Evolutionary conservation across 345 rosid genomes (phyloP), one percentile per base, ranked within the genome.

Genomic region (Laguncularia racemosa): DNA sequence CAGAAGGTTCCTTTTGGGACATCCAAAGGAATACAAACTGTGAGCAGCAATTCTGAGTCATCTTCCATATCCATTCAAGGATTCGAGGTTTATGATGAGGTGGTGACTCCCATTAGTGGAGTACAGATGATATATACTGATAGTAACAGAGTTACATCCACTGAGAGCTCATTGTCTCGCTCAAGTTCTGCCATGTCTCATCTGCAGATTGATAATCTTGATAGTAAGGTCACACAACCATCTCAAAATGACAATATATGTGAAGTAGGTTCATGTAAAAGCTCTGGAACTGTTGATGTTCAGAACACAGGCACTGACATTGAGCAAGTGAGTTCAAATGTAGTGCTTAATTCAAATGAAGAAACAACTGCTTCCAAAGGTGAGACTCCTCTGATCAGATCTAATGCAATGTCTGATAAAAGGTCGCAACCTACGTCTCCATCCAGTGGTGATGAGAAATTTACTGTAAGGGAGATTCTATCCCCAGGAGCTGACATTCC

Each of bases 51-150:
- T 62, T 89, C 92, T 6, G 77, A 82, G 61, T 85, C 90, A 2
- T 84, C 96, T 71, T 77, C 90, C 2, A 55, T 89, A 65, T 89
- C 96, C 62, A 69, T 81, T 72, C 96, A 85, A 66, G 85, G 88
- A 38, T 78, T 76, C 70, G 96, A 93, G 71, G 76, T 79, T 59
- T 81, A 84, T 68, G 96, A 87, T 68, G 95, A 85, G 71, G 91
- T 87, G 49, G 73, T 84, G 59, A 79, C 88, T 46, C 86, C 86
- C 49, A 77, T 74, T 71, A 60, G 71, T 57, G 85, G 67, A 54
- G 65, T 67, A 13, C 58, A 58, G 50, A 72, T 68, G 58, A 54
- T 61, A 17, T 57, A 54, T 49, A 60, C 75, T 33, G 78, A 75
- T 58, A 71, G 65, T 57, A 76, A 68, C 66, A 56, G 58, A 57